Evolutionary conservation across 2,329 filamentous ascomycete species (phyloP).

Genomic region (Aphanocladium album): DNA sequence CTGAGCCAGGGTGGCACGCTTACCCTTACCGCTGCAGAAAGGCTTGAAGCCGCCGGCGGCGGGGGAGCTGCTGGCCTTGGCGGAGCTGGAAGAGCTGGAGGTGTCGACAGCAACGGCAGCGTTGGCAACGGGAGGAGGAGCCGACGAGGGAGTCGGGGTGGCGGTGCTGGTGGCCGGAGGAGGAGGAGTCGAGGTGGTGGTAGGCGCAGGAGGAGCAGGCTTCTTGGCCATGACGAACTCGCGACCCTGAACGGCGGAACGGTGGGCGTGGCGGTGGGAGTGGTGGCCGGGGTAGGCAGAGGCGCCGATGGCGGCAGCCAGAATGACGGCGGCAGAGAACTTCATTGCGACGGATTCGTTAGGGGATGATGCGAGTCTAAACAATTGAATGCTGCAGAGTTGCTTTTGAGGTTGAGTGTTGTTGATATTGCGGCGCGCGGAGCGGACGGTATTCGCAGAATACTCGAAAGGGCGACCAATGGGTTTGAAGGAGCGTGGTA

Average conservation of each 20-base stretch:
- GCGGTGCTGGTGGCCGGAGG: slow-evolving; percentile 7
- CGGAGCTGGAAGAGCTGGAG: slow-evolving; percentile 5
- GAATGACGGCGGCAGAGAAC: slow-evolving; percentile 33
- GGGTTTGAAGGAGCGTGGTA: slow-evolving; percentile 15
- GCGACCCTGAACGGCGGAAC: slow-evolving; percentile 24
- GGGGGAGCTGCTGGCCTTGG: too few species aligned
- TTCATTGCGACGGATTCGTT: slow-evolving; percentile 31
- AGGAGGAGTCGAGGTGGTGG: slow-evolving; percentile 11
- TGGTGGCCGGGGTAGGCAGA: slow-evolving; percentile 37
- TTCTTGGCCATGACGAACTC: slow-evolving; percentile 32
- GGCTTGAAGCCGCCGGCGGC: slow-evolving; percentile 20
- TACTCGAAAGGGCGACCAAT: slow-evolving; percentile 14
- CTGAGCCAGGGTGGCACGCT: slow-evolving; percentile 43
- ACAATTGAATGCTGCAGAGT: not conserved
- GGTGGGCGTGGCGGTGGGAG: slow-evolving; percentile 31
- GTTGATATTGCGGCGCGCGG: not conserved
- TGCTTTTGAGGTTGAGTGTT: not conserved
- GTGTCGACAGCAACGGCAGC: not conserved
- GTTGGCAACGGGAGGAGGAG: not conserved
- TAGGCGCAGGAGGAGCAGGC: slow-evolving; percentile 21
- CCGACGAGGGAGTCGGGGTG: slow-evolving; percentile 1
- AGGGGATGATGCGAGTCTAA: not conserved
- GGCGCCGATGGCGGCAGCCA: slow-evolving; percentile 37
- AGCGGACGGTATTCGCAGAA: slow-evolving; percentile 11
- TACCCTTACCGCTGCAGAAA: slow-evolving; percentile 33